These are phyloP conservation scores for Paramecium biaurelia DNA, from an alignment of 73 alveolate genomes.

Conservation along the genomic window DNA sequence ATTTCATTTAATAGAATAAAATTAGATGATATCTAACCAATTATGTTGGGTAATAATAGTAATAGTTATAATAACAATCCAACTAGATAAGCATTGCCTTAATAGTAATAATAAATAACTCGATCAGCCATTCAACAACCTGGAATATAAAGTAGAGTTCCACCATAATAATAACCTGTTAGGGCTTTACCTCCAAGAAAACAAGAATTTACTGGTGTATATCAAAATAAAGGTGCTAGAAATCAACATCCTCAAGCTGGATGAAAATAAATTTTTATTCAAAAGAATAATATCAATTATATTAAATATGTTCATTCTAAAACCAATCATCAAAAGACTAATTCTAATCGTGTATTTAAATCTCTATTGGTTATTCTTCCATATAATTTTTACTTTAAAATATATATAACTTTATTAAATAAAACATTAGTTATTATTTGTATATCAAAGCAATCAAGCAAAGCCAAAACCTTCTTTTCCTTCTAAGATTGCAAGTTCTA, in stretches of 20 bases:
- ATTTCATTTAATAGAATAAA: not conserved
- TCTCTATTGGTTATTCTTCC: not conserved
- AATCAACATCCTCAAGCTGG: conserved; percentile 46
- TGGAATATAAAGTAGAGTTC: not conserved
- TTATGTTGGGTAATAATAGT: not conserved
- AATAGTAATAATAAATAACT: not conserved
- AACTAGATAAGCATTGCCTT: not conserved
- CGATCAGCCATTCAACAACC: not conserved
- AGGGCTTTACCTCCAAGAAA: not conserved
- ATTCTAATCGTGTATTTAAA: not conserved
- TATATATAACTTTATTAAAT: not conserved
- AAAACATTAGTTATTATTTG: not conserved
- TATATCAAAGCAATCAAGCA: conserved; percentile 57
- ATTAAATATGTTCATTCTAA: not conserved
- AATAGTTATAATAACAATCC: not conserved
- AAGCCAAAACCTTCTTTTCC: conserved; percentile 85
- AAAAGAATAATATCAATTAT: not conserved
- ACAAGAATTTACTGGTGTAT: conserved; percentile 27
- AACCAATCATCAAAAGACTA: not conserved
- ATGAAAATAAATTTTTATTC: not conserved
- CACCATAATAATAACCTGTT: not conserved
- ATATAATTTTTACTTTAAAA: not conserved
- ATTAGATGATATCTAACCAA: conserved; percentile 28
- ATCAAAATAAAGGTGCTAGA: conserved; percentile 22
- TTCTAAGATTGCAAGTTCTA: conserved; percentile 70